Evolutionary conservation across 306 rosid species (phyloP).

Genomic region (Corylus heterophylla): DNA sequence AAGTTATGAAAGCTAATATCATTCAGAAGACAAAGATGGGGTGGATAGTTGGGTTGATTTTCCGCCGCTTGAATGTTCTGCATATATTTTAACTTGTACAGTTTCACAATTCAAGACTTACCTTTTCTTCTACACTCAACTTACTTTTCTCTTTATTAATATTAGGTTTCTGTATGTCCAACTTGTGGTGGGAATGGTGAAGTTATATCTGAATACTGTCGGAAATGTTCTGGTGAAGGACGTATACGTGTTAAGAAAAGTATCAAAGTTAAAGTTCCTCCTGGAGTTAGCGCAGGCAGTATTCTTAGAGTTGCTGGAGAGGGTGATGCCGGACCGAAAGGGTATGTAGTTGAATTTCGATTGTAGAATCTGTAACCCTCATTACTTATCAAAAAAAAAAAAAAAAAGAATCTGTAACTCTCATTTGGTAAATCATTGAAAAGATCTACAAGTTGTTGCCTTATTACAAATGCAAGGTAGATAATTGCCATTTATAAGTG

Average conservation of each 20-base stretch:
- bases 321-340: conserved; percentile 92
- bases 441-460: conserved; percentile 5
- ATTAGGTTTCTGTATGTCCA: conserved; percentile 90
- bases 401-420: too few relatives aligned
- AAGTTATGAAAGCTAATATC: neutral
- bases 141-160: conserved; percentile 14
- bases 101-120: neutral
- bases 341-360: conserved; percentile 55
- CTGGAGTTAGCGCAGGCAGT: conserved; percentile 89
- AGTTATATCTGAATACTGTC: conserved; percentile 81
- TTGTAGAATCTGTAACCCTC: conserved; percentile 3
- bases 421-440: conserved; percentile 21
- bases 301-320: conserved; percentile 92
- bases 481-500: neutral
- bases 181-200: conserved; percentile 94
- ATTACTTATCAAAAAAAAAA: too few relatives aligned
- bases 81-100: neutral
- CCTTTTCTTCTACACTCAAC: neutral
- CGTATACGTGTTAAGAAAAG: conserved; percentile 75
- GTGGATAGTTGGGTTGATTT: neutral
- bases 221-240: conserved; percentile 91
- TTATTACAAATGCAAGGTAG: conserved; percentile 10
- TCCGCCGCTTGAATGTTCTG: neutral
- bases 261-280: conserved; percentile 92
- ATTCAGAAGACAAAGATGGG: neutral